These are phyloP conservation scores for Boletus speciosus DNA, from an alignment of 768 basidiomycete species.

Conservation along the genomic window DNA sequence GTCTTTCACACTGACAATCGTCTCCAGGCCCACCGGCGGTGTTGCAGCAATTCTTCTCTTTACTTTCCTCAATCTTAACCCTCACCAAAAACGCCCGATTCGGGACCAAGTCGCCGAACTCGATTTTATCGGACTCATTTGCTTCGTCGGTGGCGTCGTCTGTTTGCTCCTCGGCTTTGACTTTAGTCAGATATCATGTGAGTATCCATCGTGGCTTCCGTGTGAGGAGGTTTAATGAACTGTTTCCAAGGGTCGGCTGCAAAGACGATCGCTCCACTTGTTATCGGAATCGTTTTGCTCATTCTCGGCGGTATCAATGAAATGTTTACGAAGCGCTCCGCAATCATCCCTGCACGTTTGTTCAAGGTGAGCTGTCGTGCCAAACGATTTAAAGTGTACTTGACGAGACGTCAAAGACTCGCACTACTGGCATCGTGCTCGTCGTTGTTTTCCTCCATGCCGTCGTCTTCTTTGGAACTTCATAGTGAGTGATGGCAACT, in stretches of 20 bases:
- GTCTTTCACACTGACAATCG: not conserved
- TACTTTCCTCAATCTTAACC: slow-evolving; percentile 77
- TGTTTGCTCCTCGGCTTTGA: slow-evolving; percentile 72
- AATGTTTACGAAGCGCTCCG: slow-evolving; percentile 55
- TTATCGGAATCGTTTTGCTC: slow-evolving; percentile 53
- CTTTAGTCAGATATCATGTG: slow-evolving; percentile 64
- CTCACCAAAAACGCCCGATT: slow-evolving; percentile 57
- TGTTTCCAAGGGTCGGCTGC: slow-evolving; percentile 48
- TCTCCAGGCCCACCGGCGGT: slow-evolving; percentile 68
- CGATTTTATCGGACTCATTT: slow-evolving; percentile 64
- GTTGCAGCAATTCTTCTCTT: slow-evolving; percentile 60
- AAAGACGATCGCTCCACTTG: slow-evolving; percentile 61
- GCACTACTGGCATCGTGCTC: slow-evolving; percentile 64
- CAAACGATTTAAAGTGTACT: not conserved
- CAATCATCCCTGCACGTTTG: slow-evolving; percentile 70
- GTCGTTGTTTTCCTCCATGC: slow-evolving; percentile 61
- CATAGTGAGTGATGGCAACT: slow-evolving; percentile 20
- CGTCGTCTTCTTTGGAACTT: slow-evolving; percentile 52
- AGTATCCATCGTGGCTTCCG: slow-evolving; percentile 21
- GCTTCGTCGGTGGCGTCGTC: slow-evolving; percentile 65
- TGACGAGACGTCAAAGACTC: slow-evolving; percentile 44
- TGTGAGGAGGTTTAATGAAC: not conserved
- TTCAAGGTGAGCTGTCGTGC: slow-evolving; percentile 49
- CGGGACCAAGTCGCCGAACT: slow-evolving; percentile 60
- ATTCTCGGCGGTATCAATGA: slow-evolving; percentile 57